Base-by-base conservation (phyloP, 176 grass and related monocot species). In the Microstegium vimineum region DNA sequence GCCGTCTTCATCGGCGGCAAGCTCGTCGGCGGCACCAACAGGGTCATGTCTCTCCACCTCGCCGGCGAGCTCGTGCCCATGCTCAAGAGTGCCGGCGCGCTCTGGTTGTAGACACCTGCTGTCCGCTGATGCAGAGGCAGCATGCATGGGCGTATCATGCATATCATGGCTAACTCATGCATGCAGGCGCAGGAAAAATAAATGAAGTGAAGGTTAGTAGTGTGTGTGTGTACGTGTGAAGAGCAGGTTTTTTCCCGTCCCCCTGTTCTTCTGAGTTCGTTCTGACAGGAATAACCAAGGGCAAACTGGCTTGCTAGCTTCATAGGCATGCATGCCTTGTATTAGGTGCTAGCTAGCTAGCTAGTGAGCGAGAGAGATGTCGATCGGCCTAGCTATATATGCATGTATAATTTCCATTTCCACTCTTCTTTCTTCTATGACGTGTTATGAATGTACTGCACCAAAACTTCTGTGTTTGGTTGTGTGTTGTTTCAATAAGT, bases 41-140 rank as follows among this genome's bases (percentile, higher is more conserved):
- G 31, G 74, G 18, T 94, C 83, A 94, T 89, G 92, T 84, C 89
- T 10, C 82, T 82, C 23, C 92, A 94, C 38, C 87, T 94, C 56
- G 8, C 61, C 42, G 54, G 89, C 37, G 77, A 90, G 56, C 75
- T 94, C 22, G 60, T 86, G 22, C 85, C 91, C 28, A 83, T 91
- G 80, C 89, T 94, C 14, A 88, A 33, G 49, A 78, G 54, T 37
- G 91, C 89, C 3, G 91, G 91, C 2, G 91, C 89, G 27, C 89
- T 94, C 18, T 94, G 91, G 91, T 26, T 94, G 27, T 94, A 88
- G 67, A 59, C 31, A 49, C 46, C 46, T 20, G 17, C 28, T 63
- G 47, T 6, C 0, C 5, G 61, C 3, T 22, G 5, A 41, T 41
- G 38, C 38, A 41, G n/a, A n/a, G n/a, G n/a, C n/a, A 1, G 38